Evolutionary conservation across 805 yeast genomes (phyloP), one percentile per base, ranked within the genome.

Genomic region (Candida berthetii): DNA sequence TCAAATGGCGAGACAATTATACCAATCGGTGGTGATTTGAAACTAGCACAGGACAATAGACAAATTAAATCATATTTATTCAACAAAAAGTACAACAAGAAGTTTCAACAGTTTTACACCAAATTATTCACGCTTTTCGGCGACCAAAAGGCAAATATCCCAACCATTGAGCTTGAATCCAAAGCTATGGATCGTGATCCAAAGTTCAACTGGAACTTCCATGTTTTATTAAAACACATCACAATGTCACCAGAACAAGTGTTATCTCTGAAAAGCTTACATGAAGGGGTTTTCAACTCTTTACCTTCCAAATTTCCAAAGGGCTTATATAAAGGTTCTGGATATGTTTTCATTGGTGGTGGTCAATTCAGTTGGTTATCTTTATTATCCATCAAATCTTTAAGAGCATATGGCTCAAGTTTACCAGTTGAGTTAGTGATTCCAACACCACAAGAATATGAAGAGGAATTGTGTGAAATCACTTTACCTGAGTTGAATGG

Each of bases 381-480:
- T 4, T 62, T 84, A 32, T 64, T 84, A 19, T 77, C 86, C 9
- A 72, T 87, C 41, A 74, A 74, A 51, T 71, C 81, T 46, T 60
- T 85, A 27, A 64, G 89, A 50, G 75, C 73, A 38, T 62, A 70
- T 18, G 85, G 88, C 13, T 74, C 80, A 8, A 64, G 60, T 8
- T 60, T 81, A 18, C 95, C 96, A 0, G 77, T 87, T 9, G 96
- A 87, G 65, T 80, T 87, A 3, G 71, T 85, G 43, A 74, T 87
- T 46, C 90, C 93, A 3, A 71, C 75, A 35, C 58, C 66, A 37
- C 74, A 71, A 28, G 90, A 83, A 53, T 82, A 76, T 52, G 90
- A 82, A 53, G 71, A 76, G 18, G 80, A 79, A 37, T 69, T 80
- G 39, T 86, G 95, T 61, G 78, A 74, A 31, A 61, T 62, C 7